These are phyloP conservation scores for Calocybe cyanea DNA, from an alignment of 768 basidiomycete species.

Conservation along the genomic window DNA sequence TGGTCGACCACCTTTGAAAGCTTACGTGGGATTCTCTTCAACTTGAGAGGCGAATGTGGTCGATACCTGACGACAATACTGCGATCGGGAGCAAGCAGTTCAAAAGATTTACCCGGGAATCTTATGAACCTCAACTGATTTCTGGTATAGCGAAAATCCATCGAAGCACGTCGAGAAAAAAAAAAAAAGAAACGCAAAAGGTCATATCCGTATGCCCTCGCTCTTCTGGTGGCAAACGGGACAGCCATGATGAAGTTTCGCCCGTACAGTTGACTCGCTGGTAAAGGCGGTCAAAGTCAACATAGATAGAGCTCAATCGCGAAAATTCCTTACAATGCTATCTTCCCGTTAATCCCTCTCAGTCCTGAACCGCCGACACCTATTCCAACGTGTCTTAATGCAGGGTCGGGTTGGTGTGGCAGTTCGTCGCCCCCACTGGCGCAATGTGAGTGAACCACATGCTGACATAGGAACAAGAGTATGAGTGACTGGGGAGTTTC, in stretches of 20 bases:
- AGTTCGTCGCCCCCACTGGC: constrained; percentile 63
- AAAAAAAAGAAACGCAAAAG: no score
- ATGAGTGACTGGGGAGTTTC: constrained; percentile 57
- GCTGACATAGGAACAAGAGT: constrained; percentile 82
- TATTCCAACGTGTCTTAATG: constrained; percentile 40
- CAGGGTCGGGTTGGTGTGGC: constrained; percentile 56
- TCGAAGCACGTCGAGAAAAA: no score
- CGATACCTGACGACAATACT: no score
- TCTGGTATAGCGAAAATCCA: no score
- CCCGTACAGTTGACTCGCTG: constrained; percentile 70
- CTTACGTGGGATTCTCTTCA: no score
- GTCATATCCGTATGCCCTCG: constrained; percentile 41
- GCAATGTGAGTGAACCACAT: constrained; percentile 81
- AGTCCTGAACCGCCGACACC: constrained; percentile 24
- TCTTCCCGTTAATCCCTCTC: constrained; percentile 60
- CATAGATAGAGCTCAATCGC: background rate
- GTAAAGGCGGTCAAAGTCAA: constrained; percentile 1
- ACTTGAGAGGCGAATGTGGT: no score
- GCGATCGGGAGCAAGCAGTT: no score
- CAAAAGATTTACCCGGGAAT: no score
- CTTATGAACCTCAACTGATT: no score
- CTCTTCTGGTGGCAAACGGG: constrained; percentile 68
- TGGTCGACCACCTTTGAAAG: no score
- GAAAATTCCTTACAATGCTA: constrained; percentile 66
- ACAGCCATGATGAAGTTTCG: constrained; percentile 64